A percentile compares a stretch with the other conserved stretches of the same genome.
Conservation (phyloP, 768 basidiomycete species). For the Pisolithus marmoratus region DNA sequence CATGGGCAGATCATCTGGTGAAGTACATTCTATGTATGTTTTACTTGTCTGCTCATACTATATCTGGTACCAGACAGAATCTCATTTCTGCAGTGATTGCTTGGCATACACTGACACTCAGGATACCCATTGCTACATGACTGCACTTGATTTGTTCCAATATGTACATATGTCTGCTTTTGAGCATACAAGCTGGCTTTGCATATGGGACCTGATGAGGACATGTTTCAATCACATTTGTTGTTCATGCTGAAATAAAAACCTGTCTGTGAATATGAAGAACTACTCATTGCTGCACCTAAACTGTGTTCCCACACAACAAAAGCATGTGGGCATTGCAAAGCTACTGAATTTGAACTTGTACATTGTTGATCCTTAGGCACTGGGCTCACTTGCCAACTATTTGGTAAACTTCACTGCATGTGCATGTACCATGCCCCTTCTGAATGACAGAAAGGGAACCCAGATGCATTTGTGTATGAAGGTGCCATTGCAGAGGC, state of each 20-base stretch:
- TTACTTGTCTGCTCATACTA: too few relatives aligned
- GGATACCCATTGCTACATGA: too few relatives aligned
- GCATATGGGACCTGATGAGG: constrained; percentile 63
- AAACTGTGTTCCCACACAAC: constrained; percentile 57
- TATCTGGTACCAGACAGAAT: too few relatives aligned
- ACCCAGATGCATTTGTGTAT: constrained; percentile 56
- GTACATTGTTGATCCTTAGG: constrained; percentile 32
- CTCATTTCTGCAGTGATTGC: constrained; percentile 60
- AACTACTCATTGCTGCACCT: constrained; percentile 71
- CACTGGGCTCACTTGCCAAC: constrained; percentile 1
- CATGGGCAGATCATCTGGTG: too few relatives aligned
- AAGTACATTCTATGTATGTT: too few relatives aligned
- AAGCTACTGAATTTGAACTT: constrained; percentile 53
- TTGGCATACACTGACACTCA: too few relatives aligned
- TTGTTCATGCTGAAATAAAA: constrained; percentile 80
- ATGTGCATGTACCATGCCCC: constrained; percentile 53
- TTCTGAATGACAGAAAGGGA: constrained; percentile 55
- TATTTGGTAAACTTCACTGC: constrained; percentile 37
- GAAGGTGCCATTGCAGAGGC: constrained; percentile 76
- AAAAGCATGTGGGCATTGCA: constrained; percentile 58
- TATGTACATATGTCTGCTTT: too few relatives aligned
- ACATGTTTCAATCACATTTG: constrained; percentile 82
- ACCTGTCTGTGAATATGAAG: constrained; percentile 70
- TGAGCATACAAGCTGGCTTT: not conserved
- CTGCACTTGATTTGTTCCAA: too few relatives aligned